phyloP scores from a whole-genome alignment of 2,329 filamentous ascomycete genomes.

The Hawksworthiomyces lignivorus region DNA sequence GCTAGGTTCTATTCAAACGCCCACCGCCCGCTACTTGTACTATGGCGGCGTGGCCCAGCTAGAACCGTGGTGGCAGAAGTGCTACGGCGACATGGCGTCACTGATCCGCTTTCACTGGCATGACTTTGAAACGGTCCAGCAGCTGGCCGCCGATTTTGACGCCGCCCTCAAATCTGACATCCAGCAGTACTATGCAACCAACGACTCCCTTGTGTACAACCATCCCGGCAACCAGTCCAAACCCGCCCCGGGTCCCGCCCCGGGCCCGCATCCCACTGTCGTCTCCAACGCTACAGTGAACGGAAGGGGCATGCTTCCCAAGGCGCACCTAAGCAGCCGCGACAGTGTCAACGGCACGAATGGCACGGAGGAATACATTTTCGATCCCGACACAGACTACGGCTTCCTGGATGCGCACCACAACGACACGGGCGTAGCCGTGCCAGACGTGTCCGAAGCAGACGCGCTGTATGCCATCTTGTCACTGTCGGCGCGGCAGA shows the following conservation, averaged over 20 bases:
- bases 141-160: slow-evolving; percentile 3
- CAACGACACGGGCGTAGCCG: slow-evolving; percentile 44
- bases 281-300: slow-evolving; percentile 59
- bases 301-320: too few species aligned
- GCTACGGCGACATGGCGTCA: slow-evolving; percentile 55
- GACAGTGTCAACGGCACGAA: too few species aligned
- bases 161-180: slow-evolving; percentile 1
- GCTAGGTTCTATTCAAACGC: slow-evolving; percentile 68
- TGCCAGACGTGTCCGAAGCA: slow-evolving; percentile 63
- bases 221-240: too few species aligned
- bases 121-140: slow-evolving; percentile 53
- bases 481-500: slow-evolving; percentile 69
- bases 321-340: too few species aligned
- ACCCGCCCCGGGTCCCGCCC: too few species aligned
- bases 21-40: slow-evolving; percentile 71
- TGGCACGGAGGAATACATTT: slow-evolving; percentile 14
- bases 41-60: slow-evolving; percentile 69
- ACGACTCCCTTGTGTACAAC: too few species aligned
- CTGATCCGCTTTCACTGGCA: slow-evolving; percentile 68
- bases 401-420: slow-evolving; percentile 56
- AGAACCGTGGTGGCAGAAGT: slow-evolving; percentile 72
- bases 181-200: neutral
- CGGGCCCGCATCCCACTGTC: too few species aligned
- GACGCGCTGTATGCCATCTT: slow-evolving; percentile 71
- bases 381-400: slow-evolving; percentile 14